Conservation (phyloP, 2,329 filamentous ascomycete genomes). For the Aureobasidium zeae region DNA sequence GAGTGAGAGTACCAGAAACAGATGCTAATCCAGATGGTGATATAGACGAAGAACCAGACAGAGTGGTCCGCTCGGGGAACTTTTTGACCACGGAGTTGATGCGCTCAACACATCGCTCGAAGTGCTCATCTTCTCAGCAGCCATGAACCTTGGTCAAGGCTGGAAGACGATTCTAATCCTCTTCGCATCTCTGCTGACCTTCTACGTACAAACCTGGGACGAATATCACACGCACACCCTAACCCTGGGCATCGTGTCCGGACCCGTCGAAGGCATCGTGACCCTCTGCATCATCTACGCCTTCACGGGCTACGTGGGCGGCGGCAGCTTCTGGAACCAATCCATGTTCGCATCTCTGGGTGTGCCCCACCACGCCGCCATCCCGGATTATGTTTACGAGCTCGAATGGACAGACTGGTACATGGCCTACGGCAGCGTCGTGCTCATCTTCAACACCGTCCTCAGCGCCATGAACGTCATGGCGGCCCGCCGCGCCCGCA, state of each 20-base stretch:
- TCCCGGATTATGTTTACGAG: slow-evolving; percentile 65
- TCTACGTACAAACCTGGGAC: slow-evolving; percentile 98
- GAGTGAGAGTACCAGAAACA: too few species aligned
- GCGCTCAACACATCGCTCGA: slow-evolving; percentile 94
- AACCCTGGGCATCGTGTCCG: slow-evolving; percentile 83
- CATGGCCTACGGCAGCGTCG: slow-evolving; percentile 71
- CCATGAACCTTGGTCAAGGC: slow-evolving; percentile 85
- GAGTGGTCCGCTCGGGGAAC: slow-evolving; percentile 85
- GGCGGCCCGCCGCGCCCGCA: slow-evolving; percentile 63
- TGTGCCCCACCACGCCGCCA: slow-evolving; percentile 51
- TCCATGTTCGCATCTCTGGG: slow-evolving; percentile 65
- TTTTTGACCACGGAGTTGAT: slow-evolving; percentile 97
- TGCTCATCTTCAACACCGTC: slow-evolving; percentile 77
- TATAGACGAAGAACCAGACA: slow-evolving; percentile 73
- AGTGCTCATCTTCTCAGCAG: slow-evolving; percentile 80
- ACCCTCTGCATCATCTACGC: slow-evolving; percentile 74
- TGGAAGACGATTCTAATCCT: slow-evolving; percentile 80
- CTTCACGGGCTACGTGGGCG: slow-evolving; percentile 74
- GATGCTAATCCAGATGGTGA: too few species aligned
- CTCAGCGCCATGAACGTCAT: slow-evolving; percentile 77
- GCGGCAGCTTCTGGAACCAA: slow-evolving; percentile 87
- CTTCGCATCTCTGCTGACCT: slow-evolving; percentile 83
- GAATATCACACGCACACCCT: slow-evolving; percentile 97
- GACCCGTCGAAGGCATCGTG: slow-evolving; percentile 88
- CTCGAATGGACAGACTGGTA: slow-evolving; percentile 88